Conservation (phyloP, 2,329 filamentous ascomycete genomes). For the Grosmannia clavigera region DNA sequence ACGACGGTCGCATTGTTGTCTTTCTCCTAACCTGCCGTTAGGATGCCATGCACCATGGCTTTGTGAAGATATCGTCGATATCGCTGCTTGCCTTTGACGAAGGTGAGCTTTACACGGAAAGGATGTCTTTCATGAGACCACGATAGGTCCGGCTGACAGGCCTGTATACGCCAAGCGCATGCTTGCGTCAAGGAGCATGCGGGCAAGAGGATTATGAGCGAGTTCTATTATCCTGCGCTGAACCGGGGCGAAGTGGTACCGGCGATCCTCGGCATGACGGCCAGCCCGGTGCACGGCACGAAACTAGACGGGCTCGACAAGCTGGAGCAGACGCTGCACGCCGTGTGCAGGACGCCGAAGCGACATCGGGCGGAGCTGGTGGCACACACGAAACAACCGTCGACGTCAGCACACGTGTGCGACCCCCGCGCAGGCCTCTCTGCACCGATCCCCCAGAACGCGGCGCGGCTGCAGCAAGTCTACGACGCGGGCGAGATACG, state of each 20-base stretch:
- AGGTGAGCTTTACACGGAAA: conserved; percentile 33
- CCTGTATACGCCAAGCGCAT: conserved; percentile 42
- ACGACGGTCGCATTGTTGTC: background rate
- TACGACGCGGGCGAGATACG: background rate
- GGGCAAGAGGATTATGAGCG: conserved; percentile 58
- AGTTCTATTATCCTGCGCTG: conserved; percentile 50
- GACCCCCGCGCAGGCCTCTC: conserved; percentile 19
- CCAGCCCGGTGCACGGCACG: conserved; percentile 59
- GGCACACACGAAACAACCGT: conserved; percentile 54
- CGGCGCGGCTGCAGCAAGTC: conserved; percentile 27
- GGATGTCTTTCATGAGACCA: no score
- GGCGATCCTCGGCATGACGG: conserved; percentile 64
- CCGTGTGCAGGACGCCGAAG: conserved; percentile 56
- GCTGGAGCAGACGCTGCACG: conserved; percentile 59
- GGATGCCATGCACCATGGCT: conserved; percentile 64
- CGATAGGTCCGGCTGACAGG: background rate
- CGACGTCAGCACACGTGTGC: conserved; percentile 29
- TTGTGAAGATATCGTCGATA: conserved; percentile 51
- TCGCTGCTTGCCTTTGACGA: conserved; percentile 73
- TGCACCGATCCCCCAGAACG: conserved; percentile 12
- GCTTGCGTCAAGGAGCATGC: conserved; percentile 55
- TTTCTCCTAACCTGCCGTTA: background rate
- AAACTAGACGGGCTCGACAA: conserved; percentile 39
- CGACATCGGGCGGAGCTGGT: conserved; percentile 57
- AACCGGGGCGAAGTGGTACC: conserved; percentile 34